Evolutionary conservation across 1,284 basidiomycete species (phyloP), one percentile per base, ranked within the genome.

Genomic region (Porogramme epimiltina): DNA sequence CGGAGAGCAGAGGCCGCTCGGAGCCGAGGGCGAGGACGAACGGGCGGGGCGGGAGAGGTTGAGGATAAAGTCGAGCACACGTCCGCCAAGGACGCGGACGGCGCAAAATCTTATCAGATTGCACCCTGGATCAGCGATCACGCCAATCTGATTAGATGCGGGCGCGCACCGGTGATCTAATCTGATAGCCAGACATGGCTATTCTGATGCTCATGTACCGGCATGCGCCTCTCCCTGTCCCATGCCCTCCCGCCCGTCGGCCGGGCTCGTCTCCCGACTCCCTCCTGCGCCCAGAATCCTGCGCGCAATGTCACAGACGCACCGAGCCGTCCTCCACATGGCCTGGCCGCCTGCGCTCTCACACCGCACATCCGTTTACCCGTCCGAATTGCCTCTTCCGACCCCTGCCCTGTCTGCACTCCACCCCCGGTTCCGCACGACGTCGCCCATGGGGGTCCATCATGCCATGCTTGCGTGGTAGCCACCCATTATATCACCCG

Each of bases 61-160:
- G 34, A 37, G n/a, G 34, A 37, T 37, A 18, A 37, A 13, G 13
- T 18, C 34, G 34, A 6, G 9, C n/a, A 13, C 16, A 5, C 5
- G 16, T 5, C 34, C n/a, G 31, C 36, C 19, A 15, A 37, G 50
- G 19, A 16, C 19, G 45, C 15, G 40, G 39, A 44, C 22, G 42
- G n/a, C n/a, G 23, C 26, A 19, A 18, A 25, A 61, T 61, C 59
- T 61, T 52, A 61, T 61, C 59, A 51, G 59, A 61, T 61, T 47
- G 25, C 15, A 31, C 4, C 18, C 11, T 24, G 18, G 13, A 34
- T n/a, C 33, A n/a, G 13, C 13, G 3, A n/a, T 37, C 34, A n/a
- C n/a, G 10, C 34, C 8, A 37, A 37, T 37, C n/a, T 49, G 53
- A 55, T 54, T 47, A 55, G 54, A 52, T 56, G 10, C 42, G 33